phyloP scores from a whole-genome alignment of 108 stramenopile genomes.

The Nannochloropsis gaditana region DNA sequence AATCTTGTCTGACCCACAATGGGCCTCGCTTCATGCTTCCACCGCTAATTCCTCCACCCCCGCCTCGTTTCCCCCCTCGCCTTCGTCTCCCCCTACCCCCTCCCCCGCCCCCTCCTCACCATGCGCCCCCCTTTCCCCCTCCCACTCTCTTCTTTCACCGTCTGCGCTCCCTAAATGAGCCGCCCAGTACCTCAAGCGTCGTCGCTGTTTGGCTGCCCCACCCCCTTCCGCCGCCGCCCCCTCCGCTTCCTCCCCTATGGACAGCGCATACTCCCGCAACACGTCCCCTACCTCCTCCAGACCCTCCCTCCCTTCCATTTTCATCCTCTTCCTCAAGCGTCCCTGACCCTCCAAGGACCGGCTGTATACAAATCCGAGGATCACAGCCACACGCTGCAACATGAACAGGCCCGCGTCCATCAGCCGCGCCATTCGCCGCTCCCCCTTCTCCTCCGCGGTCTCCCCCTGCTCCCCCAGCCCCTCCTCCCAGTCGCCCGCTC shows the following conservation, averaged over 20 bases:
- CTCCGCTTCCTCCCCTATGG: not conserved
- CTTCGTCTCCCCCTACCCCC: not conserved
- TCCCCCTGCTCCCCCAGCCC: not conserved
- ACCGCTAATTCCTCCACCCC: not conserved
- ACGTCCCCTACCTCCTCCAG: not conserved
- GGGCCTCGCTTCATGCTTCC: not conserved
- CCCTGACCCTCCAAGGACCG: not conserved
- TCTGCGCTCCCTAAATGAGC: not conserved
- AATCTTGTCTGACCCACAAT: not conserved
- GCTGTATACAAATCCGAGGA: constrained; percentile 15
- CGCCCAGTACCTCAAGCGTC: not conserved
- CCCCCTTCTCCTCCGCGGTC: not conserved
- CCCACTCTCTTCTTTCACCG: not conserved
- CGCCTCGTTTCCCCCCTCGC: not conserved
- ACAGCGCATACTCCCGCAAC: not conserved
- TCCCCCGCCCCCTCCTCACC: not conserved
- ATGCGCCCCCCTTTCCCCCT: not conserved
- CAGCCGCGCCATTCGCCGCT: not conserved
- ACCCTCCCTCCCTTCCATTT: not conserved
- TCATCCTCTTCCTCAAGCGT: not conserved
- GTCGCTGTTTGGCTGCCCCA: not conserved
- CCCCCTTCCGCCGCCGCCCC: not conserved
- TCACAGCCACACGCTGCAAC: constrained; percentile 2
- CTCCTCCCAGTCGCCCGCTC: not conserved
- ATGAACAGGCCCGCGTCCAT: constrained; percentile 16